phyloP scores from a whole-genome alignment of 345 rosid species.

The Psidium guajava region DNA sequence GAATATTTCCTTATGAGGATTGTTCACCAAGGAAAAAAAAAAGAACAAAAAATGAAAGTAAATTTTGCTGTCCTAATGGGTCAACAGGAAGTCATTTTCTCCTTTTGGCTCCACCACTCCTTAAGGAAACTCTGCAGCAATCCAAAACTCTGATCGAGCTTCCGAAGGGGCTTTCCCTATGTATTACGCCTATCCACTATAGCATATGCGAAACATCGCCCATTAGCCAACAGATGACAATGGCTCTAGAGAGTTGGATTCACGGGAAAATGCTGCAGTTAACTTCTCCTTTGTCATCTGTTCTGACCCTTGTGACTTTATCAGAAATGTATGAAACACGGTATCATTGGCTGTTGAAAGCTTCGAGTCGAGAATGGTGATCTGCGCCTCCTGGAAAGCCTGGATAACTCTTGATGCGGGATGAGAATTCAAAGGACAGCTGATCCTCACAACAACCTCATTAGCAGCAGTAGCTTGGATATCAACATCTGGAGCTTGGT shows the following conservation, averaged over 20 bases:
- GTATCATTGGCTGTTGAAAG: conserved; percentile 51
- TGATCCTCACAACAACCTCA: conserved; percentile 59
- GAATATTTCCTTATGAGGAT: conserved; percentile 25
- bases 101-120: conserved; percentile 18
- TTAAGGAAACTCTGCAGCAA: not conserved
- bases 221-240: conserved; percentile 44
- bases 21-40: conserved; percentile 38
- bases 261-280: conserved; percentile 45
- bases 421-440: conserved; percentile 70
- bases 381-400: conserved; percentile 56
- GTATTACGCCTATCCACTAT: conserved; percentile 22
- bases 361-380: conserved; percentile 54
- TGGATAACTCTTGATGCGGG: conserved; percentile 73
- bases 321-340: conserved; percentile 61
- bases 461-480: conserved; percentile 45
- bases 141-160: conserved; percentile 35
- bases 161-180: conserved; percentile 24
- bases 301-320: conserved; percentile 61
- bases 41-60: conserved; percentile 15
- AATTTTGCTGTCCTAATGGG: conserved; percentile 34
- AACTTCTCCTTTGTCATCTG: conserved; percentile 80
- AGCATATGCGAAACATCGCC: conserved; percentile 7
- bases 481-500: conserved; percentile 34
- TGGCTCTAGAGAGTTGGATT: conserved; percentile 37
- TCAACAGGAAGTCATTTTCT: conserved; percentile 34